Conservation (phyloP, 768 basidiomycete genomes). For the Hortiboletus flavorubellus region DNA sequence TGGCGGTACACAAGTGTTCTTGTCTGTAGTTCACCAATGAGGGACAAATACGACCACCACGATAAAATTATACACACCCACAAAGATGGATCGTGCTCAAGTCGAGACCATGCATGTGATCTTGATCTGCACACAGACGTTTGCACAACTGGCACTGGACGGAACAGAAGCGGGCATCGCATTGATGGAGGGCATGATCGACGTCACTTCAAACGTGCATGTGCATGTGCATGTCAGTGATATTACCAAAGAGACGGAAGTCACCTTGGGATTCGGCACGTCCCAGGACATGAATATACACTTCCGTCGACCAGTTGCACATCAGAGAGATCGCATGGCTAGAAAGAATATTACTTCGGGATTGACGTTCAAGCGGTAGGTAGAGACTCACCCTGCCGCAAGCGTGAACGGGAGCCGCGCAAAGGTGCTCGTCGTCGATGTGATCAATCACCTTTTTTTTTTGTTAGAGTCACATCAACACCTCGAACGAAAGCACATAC, state of each 20-base stretch:
- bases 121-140: constrained; percentile 43
- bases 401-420: constrained; percentile 49
- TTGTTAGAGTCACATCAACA: neutral
- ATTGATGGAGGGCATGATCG: constrained; percentile 45
- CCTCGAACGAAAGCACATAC: constrained; percentile 23
- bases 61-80: constrained; percentile 38
- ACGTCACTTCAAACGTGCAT: constrained; percentile 35
- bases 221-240: neutral
- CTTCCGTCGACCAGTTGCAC: constrained; percentile 30
- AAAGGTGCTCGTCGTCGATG: constrained; percentile 47
- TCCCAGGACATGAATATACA: constrained; percentile 39
- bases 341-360: neutral
- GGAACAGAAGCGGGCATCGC: constrained; percentile 53
- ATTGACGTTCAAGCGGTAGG: neutral
- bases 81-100: constrained; percentile 47
- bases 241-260: neutral
- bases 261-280: constrained; percentile 44
- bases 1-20: constrained; percentile 43
- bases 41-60: neutral
- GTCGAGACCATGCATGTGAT: constrained; percentile 54
- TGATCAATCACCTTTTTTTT: constrained; percentile 45
- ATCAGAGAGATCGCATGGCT: constrained; percentile 43
- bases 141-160: constrained; percentile 53
- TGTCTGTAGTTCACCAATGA: constrained; percentile 36
- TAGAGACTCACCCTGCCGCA: constrained; percentile 46